A percentile compares a stretch with the other conserved stretches of the same genome.
Evolutionary conservation across 2,329 filamentous ascomycete genomes (phyloP).

Genomic region (Herpomyces periplanetae): DNA sequence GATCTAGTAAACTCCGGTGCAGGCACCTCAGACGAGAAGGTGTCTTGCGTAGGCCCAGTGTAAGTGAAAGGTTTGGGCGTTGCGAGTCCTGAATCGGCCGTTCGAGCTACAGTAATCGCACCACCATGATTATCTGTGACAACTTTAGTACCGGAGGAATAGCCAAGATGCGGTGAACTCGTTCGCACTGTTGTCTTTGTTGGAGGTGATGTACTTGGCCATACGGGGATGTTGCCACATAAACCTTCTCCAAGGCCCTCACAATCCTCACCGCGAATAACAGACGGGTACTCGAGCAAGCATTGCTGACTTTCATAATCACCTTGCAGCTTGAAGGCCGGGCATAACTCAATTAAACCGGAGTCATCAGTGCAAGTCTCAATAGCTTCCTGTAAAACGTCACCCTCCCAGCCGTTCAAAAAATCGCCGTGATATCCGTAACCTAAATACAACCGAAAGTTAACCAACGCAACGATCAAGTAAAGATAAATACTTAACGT

Average conservation of each 20-base stretch:
- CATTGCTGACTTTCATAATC: conserved; percentile 17
- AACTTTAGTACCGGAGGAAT: no score
- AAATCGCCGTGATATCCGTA: conserved; percentile 43
- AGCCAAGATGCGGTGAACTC: no score
- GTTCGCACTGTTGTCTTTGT: no score
- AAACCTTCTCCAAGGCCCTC: conserved; percentile 15
- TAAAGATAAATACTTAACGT: conserved; percentile 3
- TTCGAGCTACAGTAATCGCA: no score
- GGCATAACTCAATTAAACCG: conserved; percentile 30
- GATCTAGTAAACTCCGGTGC: no score
- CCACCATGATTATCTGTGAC: no score
- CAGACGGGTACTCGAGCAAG: conserved; percentile 16
- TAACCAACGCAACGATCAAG: conserved; percentile 2
- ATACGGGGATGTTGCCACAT: conserved; percentile 24
- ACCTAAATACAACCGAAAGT: conserved; percentile 10
- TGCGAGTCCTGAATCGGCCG: no score
- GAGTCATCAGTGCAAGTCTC: conserved; percentile 28
- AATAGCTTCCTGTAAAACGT: conserved; percentile 28
- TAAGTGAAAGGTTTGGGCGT: no score
- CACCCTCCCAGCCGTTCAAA: conserved; percentile 30
- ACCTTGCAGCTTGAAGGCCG: conserved; percentile 26
- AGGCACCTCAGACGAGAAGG: no score
- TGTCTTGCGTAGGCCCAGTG: no score
- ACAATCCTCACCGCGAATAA: conserved; percentile 18
- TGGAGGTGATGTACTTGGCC: no score